Conservation (phyloP, 208 protist species). For the Acanthamoeba lenticulata region DNA sequence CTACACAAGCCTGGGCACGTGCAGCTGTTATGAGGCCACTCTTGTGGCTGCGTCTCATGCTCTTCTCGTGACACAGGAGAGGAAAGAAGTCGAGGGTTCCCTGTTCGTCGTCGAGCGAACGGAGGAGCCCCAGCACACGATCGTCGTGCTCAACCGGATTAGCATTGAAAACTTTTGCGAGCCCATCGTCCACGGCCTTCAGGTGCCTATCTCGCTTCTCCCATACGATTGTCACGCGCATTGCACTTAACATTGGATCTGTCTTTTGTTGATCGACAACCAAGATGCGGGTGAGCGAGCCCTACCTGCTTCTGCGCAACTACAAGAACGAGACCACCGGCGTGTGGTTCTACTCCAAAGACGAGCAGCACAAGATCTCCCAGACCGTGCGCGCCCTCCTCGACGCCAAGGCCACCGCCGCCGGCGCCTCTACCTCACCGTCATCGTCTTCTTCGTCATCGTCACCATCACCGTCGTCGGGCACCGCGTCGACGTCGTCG, state of each 20-base stretch:
- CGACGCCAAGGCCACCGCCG: background rate
- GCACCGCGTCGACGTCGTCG: background rate
- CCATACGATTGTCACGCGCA: too few relatives aligned
- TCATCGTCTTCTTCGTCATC: background rate
- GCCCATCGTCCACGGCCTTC: background rate
- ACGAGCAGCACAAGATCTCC: slow-evolving; percentile 34
- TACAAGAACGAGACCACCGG: slow-evolving; percentile 20
- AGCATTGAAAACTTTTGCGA: slow-evolving; percentile 12
- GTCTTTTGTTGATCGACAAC: background rate
- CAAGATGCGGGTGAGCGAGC: background rate
- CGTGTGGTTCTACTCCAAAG: slow-evolving; percentile 46
- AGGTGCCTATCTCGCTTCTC: too few relatives aligned
- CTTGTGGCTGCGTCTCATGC: background rate
- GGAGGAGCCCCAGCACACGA: background rate
- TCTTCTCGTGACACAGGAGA: slow-evolving; percentile 2
- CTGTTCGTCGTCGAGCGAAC: slow-evolving; percentile 17
- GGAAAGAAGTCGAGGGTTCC: slow-evolving; percentile 16
- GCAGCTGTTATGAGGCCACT: too few relatives aligned
- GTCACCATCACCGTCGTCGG: background rate
- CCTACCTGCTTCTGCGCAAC: slow-evolving; percentile 3
- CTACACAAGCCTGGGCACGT: slow-evolving; percentile 3
- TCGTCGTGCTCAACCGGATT: slow-evolving; percentile 42
- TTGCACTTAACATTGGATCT: background rate
- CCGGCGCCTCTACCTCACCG: background rate
- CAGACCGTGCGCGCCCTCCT: background rate